Evolutionary conservation across 306 rosid species (phyloP).

Genomic region (Delonix regia): DNA sequence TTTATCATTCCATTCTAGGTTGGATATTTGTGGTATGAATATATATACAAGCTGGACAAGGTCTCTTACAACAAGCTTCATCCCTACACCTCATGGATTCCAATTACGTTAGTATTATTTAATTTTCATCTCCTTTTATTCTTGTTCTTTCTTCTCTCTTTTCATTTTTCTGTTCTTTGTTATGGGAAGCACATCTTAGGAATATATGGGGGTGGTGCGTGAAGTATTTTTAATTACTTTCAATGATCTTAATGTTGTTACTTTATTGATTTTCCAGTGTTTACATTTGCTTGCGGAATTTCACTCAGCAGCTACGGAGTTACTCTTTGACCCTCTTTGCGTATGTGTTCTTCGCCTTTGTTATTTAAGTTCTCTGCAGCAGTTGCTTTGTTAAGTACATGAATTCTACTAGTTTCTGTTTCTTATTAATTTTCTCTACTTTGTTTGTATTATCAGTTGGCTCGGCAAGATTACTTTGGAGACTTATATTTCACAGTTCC

Average conservation of each 20-base stretch:
- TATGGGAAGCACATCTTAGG: slow-evolving; percentile 8
- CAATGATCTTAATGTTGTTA: slow-evolving; percentile 13
- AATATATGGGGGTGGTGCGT: not conserved
- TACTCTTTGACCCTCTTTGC: slow-evolving; percentile 88
- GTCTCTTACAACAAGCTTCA: slow-evolving; percentile 90
- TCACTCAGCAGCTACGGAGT: slow-evolving; percentile 83
- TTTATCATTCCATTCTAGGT: slow-evolving; percentile 55
- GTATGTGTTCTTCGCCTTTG: slow-evolving; percentile 59
- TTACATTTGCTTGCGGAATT: slow-evolving; percentile 92
- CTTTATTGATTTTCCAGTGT: slow-evolving; percentile 64
- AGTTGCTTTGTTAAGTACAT: slow-evolving; percentile 18
- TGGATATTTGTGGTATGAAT: slow-evolving; percentile 95
- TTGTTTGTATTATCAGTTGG: slow-evolving; percentile 64
- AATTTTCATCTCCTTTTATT: slow-evolving; percentile 20
- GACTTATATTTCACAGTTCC: slow-evolving; percentile 98
- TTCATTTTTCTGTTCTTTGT: slow-evolving; percentile 9
- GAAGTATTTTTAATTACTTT: slow-evolving; percentile 16
- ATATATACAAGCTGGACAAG: slow-evolving; percentile 94
- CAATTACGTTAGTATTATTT: slow-evolving; percentile 76
- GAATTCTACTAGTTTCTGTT: slow-evolving; percentile 28
- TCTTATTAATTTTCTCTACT: slow-evolving; percentile 20
- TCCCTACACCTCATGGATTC: slow-evolving; percentile 99
- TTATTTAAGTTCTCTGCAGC: slow-evolving; percentile 17
- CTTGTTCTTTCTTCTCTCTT: slow-evolving; percentile 7
- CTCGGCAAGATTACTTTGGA: slow-evolving; percentile 98